phyloP scores from a whole-genome alignment of 768 basidiomycete genomes.

The Pleurotus salmoneostramineus region DNA sequence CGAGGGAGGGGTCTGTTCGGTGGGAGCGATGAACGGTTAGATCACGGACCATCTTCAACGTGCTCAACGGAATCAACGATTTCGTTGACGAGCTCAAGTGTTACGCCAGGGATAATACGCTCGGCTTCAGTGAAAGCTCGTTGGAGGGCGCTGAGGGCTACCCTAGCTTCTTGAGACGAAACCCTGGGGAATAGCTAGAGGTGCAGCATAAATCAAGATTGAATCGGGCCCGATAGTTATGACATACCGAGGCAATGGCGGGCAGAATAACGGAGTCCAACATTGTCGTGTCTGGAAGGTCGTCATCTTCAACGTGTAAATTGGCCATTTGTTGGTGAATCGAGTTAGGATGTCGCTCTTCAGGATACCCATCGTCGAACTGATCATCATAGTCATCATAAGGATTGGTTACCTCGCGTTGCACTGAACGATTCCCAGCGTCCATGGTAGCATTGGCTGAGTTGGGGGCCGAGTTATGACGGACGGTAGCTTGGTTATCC shows the following conservation, averaged over 20 bases:
- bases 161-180: slow-evolving; percentile 86
- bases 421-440: slow-evolving; percentile 20
- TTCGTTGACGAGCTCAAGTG: slow-evolving; percentile 89
- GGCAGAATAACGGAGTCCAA: slow-evolving; percentile 93
- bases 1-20: background rate
- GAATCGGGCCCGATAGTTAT: background rate
- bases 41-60: slow-evolving; percentile 72
- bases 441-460: slow-evolving; percentile 17
- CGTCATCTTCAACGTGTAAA: slow-evolving; percentile 46
- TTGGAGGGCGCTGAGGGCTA: slow-evolving; percentile 81
- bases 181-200: slow-evolving; percentile 86
- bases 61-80: slow-evolving; percentile 92
- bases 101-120: slow-evolving; percentile 91
- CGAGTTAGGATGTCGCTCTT: slow-evolving; percentile 30
- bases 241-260: slow-evolving; percentile 87
- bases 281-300: slow-evolving; percentile 84
- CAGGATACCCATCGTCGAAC: slow-evolving; percentile 45
- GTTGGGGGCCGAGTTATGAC: slow-evolving; percentile 38
- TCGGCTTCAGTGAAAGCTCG: slow-evolving; percentile 95
- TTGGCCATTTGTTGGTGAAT: slow-evolving; percentile 45
- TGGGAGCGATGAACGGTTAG: background rate
- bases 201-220: background rate
- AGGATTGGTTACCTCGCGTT: slow-evolving; percentile 56
- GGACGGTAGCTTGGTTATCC: slow-evolving; percentile 67
- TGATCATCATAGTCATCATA: slow-evolving; percentile 64